phyloP scores from a whole-genome alignment of 1,284 basidiomycete species.

The Ganoderma boninense region DNA sequence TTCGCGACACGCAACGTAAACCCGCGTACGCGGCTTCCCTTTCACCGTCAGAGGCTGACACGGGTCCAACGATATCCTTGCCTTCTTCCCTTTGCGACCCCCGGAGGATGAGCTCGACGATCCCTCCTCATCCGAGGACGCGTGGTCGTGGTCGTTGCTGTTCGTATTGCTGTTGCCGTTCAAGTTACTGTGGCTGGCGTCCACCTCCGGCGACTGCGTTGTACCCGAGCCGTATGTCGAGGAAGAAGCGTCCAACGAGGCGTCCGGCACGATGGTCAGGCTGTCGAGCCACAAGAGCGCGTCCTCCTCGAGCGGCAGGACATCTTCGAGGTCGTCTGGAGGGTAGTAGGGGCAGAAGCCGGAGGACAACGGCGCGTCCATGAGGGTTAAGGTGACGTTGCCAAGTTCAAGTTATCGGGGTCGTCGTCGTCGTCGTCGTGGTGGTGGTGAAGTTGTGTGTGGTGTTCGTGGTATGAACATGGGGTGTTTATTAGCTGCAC shows the following conservation, averaged over 20 bases:
- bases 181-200: background rate
- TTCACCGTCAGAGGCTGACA: constrained; percentile 20
- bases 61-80: constrained; percentile 11
- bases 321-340: background rate
- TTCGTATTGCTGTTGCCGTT: background rate
- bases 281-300: constrained; percentile 11
- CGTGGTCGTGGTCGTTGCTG: background rate
- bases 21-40: constrained; percentile 20
- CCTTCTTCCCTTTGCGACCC: constrained; percentile 1
- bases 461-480: background rate
- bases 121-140: background rate
- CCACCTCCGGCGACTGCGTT: constrained; percentile 1
- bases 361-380: background rate
- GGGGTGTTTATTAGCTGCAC: background rate
- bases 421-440: too few relatives aligned
- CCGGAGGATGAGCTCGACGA: background rate
- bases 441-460: too few relatives aligned
- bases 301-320: constrained; percentile 1
- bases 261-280: background rate
- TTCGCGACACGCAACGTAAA: constrained; percentile 23
- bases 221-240: background rate
- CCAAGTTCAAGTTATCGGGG: too few relatives aligned
- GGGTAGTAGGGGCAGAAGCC: constrained; percentile 3
- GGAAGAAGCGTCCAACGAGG: background rate
- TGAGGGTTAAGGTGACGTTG: background rate